These are phyloP conservation scores for Viola odorata DNA, from an alignment of 345 rosid genomes.

Conservation along the genomic window DNA sequence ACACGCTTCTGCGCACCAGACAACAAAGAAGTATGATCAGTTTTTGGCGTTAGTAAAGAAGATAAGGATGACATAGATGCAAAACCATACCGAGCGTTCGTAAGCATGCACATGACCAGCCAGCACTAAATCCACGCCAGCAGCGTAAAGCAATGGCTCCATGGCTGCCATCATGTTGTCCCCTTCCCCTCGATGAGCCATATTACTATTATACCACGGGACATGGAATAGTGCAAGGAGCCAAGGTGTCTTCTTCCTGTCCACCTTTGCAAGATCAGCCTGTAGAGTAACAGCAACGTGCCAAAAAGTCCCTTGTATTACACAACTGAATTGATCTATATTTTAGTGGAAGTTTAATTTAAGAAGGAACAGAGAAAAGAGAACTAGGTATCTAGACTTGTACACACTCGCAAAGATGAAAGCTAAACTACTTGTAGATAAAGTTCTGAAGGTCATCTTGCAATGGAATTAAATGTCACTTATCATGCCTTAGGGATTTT, in stretches of 20 bases:
- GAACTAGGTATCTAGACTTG: not conserved
- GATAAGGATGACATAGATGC: not conserved
- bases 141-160: conserved; percentile 83
- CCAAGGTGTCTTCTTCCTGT: conserved; percentile 84
- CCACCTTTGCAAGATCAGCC: conserved; percentile 79
- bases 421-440: not conserved
- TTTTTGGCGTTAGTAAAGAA: conserved; percentile 4
- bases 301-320: not conserved
- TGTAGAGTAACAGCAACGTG: conserved; percentile 18
- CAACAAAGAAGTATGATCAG: conserved; percentile 10
- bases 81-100: conserved; percentile 63
- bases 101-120: conserved; percentile 98
- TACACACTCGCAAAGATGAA: not conserved
- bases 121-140: conserved; percentile 65
- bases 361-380: not conserved
- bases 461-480: too few relatives aligned
- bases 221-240: conserved; percentile 70
- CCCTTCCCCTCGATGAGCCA: conserved; percentile 85
- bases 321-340: not conserved
- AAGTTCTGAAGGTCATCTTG: too few relatives aligned
- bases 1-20: conserved; percentile 57
- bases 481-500: too few relatives aligned
- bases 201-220: conserved; percentile 94
- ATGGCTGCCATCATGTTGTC: conserved; percentile 69
- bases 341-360: not conserved